Conservation (phyloP, 2,329 filamentous ascomycete genomes). For the Bipolaris oryzae region DNA sequence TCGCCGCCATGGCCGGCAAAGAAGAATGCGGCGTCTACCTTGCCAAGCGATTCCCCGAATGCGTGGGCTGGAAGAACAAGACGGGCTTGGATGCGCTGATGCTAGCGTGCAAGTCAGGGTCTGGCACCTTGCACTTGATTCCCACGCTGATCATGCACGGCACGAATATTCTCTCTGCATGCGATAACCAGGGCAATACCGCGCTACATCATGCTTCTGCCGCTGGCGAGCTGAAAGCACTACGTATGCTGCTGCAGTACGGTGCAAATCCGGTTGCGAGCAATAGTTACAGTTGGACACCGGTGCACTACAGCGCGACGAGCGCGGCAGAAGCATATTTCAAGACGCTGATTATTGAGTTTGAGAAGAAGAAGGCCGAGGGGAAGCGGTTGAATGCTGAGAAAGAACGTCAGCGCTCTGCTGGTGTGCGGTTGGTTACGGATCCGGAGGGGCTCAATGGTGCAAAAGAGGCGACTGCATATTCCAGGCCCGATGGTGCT, state of each 20-base stretch:
- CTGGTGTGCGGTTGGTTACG: conserved; percentile 27
- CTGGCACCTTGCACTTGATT: conserved; percentile 53
- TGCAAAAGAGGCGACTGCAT: background rate
- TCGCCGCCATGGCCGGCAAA: conserved; percentile 72
- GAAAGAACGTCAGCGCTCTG: conserved; percentile 39
- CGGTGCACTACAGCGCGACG: conserved; percentile 80
- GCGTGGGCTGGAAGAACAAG: conserved; percentile 69
- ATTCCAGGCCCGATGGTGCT: conserved; percentile 7
- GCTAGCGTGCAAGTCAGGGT: conserved; percentile 46
- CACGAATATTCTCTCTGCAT: conserved; percentile 37
- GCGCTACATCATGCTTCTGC: conserved; percentile 85
- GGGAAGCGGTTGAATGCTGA: conserved; percentile 43
- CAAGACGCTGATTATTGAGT: conserved; percentile 74
- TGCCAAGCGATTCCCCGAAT: conserved; percentile 66
- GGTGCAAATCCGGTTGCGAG: conserved; percentile 75
- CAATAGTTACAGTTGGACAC: conserved; percentile 82
- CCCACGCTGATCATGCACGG: conserved; percentile 43
- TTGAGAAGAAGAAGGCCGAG: conserved; percentile 65
- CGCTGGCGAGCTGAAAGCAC: conserved; percentile 77
- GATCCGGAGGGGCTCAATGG: conserved; percentile 4
- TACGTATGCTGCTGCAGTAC: conserved; percentile 77
- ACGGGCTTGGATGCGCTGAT: conserved; percentile 70
- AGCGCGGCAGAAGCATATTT: conserved; percentile 86
- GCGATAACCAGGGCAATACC: conserved; percentile 79
- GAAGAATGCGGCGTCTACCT: conserved; percentile 76